These are phyloP conservation scores for Perkinsus olseni DNA, from an alignment of 169 alveolate species.

Conservation along the genomic window DNA sequence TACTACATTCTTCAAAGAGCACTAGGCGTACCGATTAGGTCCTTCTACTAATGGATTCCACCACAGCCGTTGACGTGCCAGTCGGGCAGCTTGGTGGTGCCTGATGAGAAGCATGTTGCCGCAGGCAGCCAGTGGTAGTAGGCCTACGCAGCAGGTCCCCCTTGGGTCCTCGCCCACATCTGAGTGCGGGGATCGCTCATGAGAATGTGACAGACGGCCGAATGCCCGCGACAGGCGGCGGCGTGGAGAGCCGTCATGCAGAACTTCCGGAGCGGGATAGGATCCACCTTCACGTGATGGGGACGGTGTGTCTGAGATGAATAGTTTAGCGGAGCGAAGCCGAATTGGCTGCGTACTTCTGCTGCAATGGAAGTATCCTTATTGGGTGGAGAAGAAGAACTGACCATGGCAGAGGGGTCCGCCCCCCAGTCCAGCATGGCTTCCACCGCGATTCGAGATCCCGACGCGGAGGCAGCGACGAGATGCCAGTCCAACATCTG, in stretches of 20 bases:
- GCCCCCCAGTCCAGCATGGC: background rate
- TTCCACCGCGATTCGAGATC: background rate
- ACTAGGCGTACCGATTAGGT: background rate
- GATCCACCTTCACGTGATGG: background rate
- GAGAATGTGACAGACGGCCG: background rate
- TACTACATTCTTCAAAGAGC: background rate
- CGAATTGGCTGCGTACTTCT: background rate
- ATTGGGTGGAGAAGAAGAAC: background rate
- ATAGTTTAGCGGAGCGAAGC: background rate
- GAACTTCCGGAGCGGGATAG: background rate
- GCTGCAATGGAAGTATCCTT: background rate
- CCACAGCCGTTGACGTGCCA: background rate
- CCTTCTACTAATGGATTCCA: background rate
- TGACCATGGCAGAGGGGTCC: background rate
- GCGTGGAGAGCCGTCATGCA: background rate
- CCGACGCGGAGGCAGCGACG: background rate
- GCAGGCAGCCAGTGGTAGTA: no score
- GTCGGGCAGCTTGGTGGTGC: constrained; percentile 2
- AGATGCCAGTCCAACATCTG: background rate
- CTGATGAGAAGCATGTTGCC: no score
- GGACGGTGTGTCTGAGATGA: background rate
- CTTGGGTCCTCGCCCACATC: background rate
- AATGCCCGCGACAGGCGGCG: background rate
- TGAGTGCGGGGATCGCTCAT: background rate
- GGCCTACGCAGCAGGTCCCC: background rate